Percentiles rank a stretch among this genome's conserved stretches.
Conservation (phyloP, 225 moss, liverwort and hornwort genomes). For the Pseudisothecium myosuroides region DNA sequence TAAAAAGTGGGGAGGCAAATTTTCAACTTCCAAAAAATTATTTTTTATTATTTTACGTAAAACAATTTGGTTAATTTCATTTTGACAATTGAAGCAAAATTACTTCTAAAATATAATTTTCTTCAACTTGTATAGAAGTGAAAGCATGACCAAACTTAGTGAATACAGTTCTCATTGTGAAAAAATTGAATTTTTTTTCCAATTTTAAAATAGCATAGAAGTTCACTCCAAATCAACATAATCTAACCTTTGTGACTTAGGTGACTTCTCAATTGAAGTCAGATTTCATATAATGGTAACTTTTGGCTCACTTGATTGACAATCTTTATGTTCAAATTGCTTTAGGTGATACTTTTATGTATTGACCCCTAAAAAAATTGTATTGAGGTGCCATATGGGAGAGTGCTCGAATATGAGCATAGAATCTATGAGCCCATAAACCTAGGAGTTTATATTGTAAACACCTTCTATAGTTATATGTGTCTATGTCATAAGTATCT, state of each 20-base stretch:
- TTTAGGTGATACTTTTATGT: background rate
- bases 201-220: background rate
- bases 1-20: too few relatives aligned
- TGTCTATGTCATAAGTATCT: too few relatives aligned
- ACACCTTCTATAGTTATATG: too few relatives aligned
- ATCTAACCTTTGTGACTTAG: background rate
- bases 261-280: background rate
- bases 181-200: too few relatives aligned
- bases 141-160: background rate
- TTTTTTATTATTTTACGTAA: too few relatives aligned
- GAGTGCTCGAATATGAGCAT: too few relatives aligned
- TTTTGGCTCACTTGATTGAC: background rate
- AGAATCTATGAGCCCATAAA: too few relatives aligned
- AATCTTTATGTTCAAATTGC: background rate
- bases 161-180: too few relatives aligned
- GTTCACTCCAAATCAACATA: rapidly evolving
- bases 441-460: too few relatives aligned
- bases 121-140: rapidly evolving
- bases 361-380: too few relatives aligned
- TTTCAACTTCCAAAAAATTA: too few relatives aligned
- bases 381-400: background rate
- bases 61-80: too few relatives aligned
- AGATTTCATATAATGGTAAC: background rate
- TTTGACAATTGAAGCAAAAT: background rate
- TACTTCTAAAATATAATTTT: background rate